A percentile compares a stretch with the other conserved stretches of the same genome.
Conservation (phyloP, 768 basidiomycete species). For the Kwoniella sp. region DNA sequence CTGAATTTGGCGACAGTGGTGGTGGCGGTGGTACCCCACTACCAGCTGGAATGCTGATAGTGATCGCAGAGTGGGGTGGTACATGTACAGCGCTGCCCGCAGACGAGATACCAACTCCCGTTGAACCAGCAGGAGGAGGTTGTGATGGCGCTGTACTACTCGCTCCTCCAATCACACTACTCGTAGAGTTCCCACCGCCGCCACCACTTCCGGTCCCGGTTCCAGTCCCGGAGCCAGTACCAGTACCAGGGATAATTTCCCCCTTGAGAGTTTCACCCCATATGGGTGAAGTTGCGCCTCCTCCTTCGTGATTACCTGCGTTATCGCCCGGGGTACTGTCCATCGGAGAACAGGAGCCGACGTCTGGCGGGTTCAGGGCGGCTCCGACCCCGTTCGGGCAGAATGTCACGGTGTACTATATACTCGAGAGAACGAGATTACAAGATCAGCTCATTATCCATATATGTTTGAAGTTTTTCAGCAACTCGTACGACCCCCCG, state of each 20-base stretch:
- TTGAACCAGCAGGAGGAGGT: too few relatives aligned
- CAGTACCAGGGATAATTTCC: not conserved
- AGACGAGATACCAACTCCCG: too few relatives aligned
- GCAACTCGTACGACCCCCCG: too few relatives aligned
- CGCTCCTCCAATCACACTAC: too few relatives aligned
- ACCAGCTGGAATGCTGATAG: too few relatives aligned
- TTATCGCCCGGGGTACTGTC: conserved; percentile 5
- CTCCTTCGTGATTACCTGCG: conserved; percentile 1
- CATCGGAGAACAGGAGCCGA: conserved; percentile 15
- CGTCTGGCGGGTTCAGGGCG: conserved; percentile 18
- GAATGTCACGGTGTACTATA: conserved; percentile 29
- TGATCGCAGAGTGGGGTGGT: too few relatives aligned
- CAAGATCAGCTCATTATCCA: too few relatives aligned
- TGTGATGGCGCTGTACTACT: too few relatives aligned
- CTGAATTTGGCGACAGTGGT: not conserved
- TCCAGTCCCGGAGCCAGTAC: not conserved
- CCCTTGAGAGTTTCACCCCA: not conserved
- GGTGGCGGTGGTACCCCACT: not conserved
- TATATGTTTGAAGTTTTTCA: too few relatives aligned
- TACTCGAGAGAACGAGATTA: too few relatives aligned
- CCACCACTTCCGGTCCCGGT: not conserved
- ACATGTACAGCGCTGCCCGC: too few relatives aligned
- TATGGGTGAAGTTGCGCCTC: not conserved
- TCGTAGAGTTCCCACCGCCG: too few relatives aligned
- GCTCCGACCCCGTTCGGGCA: conserved; percentile 31